A percentile compares a stretch with the other conserved stretches of the same genome.
These are phyloP conservation scores for Lentinula boryana DNA, from an alignment of 768 basidiomycete species.

Conservation along the genomic window DNA sequence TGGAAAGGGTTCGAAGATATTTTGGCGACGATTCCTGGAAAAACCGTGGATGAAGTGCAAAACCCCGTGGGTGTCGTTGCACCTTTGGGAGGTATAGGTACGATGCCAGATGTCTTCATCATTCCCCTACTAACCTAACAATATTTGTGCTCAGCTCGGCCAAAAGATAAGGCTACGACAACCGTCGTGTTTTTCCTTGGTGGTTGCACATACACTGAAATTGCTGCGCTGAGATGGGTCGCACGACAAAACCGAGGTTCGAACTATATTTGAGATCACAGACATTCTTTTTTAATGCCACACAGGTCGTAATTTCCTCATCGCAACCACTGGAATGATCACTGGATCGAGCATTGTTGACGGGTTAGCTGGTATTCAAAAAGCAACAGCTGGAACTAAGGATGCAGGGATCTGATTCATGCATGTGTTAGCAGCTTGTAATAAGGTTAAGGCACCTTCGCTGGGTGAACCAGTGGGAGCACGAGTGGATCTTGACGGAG, in stretches of 20 bases:
- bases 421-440: constrained; percentile 6
- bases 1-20: constrained; percentile 99
- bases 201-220: constrained; percentile 96
- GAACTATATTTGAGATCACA: constrained; percentile 15
- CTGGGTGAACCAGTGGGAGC: not conserved
- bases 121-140: not conserved
- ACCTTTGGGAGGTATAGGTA: not conserved
- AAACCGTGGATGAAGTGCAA: constrained; percentile 74
- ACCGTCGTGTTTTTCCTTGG: constrained; percentile 96
- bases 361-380: constrained; percentile 46
- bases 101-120: constrained; percentile 19
- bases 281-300: constrained; percentile 7
- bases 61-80: constrained; percentile 19
- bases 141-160: constrained; percentile 26
- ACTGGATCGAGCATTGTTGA: constrained; percentile 72
- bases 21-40: constrained; percentile 74
- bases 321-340: constrained; percentile 89
- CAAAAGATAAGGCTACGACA: constrained; percentile 61
- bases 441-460: constrained; percentile 1
- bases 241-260: constrained; percentile 76
- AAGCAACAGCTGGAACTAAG: constrained; percentile 28
- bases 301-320: constrained; percentile 78
- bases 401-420: constrained; percentile 33
- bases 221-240: constrained; percentile 92
- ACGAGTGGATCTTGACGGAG: constrained; percentile 3